Evolutionary conservation across 2,329 filamentous ascomycete genomes (phyloP).

Genomic region (Purpureocillium takamizusanense): DNA sequence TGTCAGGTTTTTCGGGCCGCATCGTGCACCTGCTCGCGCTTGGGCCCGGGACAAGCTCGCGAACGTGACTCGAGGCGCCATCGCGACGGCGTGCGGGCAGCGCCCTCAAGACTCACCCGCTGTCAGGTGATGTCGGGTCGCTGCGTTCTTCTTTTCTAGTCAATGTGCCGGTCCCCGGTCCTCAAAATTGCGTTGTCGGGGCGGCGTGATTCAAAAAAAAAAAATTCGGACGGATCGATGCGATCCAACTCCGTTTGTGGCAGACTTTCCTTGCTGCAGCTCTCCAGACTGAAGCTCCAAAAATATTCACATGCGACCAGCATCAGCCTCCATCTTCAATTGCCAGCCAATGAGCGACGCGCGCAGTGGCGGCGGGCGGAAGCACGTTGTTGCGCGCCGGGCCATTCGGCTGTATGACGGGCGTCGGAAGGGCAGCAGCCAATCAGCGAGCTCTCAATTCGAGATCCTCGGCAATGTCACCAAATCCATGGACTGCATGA

Average conservation of each 20-base stretch:
- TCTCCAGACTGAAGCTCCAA: constrained; percentile 1
- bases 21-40: constrained; percentile 14
- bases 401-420: constrained; percentile 15
- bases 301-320: constrained; percentile 17
- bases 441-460: constrained; percentile 36
- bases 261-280: not conserved
- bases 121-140: too few relatives aligned
- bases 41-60: constrained; percentile 15
- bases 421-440: constrained; percentile 20
- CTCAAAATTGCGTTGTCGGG: too few relatives aligned
- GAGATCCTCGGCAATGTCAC: constrained; percentile 41
- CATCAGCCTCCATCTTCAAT: constrained; percentile 7
- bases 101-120: too few relatives aligned
- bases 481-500: constrained; percentile 7
- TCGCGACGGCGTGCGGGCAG: constrained; percentile 8
- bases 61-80: constrained; percentile 17
- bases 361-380: constrained; percentile 4
- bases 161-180: too few relatives aligned
- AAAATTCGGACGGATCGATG: too few relatives aligned
- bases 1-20: constrained; percentile 11
- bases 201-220: too few relatives aligned
- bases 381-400: constrained; percentile 18
- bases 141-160: too few relatives aligned
- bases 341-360: constrained; percentile 19
- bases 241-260: too few relatives aligned